These are phyloP conservation scores for Fusarium chuoi DNA, from an alignment of 2,329 filamentous ascomycete genomes.

Conservation along the genomic window DNA sequence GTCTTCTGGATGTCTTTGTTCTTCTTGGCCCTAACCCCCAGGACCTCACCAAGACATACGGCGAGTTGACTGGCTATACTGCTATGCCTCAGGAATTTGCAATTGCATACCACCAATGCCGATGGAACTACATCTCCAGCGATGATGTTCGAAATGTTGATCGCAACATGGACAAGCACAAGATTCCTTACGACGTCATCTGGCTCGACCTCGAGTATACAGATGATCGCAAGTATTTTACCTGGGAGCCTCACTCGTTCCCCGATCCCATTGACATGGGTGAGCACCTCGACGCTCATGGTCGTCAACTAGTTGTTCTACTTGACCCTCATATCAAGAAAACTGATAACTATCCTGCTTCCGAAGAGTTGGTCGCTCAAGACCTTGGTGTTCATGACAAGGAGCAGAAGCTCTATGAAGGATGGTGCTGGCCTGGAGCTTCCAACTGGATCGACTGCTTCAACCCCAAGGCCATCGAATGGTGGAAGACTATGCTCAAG, in stretches of 20 bases:
- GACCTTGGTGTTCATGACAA: slow-evolving; percentile 90
- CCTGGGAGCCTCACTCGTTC: slow-evolving; percentile 92
- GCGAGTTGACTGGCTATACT: slow-evolving; percentile 90
- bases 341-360: slow-evolving; percentile 77
- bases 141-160: slow-evolving; percentile 98
- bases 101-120: slow-evolving; percentile 95
- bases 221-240: slow-evolving; percentile 97
- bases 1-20: slow-evolving; percentile 90
- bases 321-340: slow-evolving; percentile 99
- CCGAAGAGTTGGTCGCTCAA: slow-evolving; percentile 84
- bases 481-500: slow-evolving; percentile 91
- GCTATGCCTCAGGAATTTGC: slow-evolving; percentile 92
- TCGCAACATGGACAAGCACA: slow-evolving; percentile 92
- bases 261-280: slow-evolving; percentile 87
- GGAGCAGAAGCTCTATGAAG: slow-evolving; percentile 87
- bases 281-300: slow-evolving; percentile 83
- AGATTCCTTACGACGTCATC: slow-evolving; percentile 98
- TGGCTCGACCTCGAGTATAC: slow-evolving; percentile 99
- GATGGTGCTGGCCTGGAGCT: slow-evolving; percentile 98
- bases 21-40: slow-evolving; percentile 90
- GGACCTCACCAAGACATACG: slow-evolving; percentile 83
- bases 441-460: slow-evolving; percentile 98
- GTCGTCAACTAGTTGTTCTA: slow-evolving; percentile 91
- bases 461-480: slow-evolving; percentile 88
- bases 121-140: slow-evolving; percentile 98